These are phyloP conservation scores for Pneumocystis wakefieldiae DNA, from an alignment of 1,139 yeast genomes.

Conservation along the genomic window DNA sequence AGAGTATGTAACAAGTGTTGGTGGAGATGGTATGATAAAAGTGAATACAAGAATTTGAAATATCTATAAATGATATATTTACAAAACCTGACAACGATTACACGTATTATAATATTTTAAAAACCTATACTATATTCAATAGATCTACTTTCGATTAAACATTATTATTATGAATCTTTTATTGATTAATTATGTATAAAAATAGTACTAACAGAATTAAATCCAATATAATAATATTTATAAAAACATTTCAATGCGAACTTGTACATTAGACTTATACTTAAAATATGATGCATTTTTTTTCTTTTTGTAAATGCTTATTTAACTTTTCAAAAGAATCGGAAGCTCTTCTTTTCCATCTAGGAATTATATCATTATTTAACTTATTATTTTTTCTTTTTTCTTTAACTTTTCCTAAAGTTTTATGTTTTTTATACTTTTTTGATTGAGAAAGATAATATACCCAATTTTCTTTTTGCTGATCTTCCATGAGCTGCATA, in stretches of 20 bases:
- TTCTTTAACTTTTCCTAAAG: neutral
- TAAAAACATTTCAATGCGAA: neutral
- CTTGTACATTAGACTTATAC: neutral
- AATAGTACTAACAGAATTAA: neutral
- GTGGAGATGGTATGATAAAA: constrained; percentile 1
- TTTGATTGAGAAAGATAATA: neutral
- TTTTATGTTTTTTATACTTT: neutral
- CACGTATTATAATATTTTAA: neutral
- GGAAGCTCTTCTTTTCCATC: neutral
- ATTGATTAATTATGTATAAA: neutral
- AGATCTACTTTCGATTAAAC: neutral
- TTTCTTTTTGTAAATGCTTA: neutral
- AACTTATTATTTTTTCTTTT: neutral
- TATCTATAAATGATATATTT: neutral
- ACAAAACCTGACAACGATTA: neutral
- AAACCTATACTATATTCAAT: neutral
- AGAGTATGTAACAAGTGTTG: constrained; percentile 1
- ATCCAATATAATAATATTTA: neutral
- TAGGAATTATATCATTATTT: neutral
- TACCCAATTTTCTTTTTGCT: neutral
- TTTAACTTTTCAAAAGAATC: neutral
- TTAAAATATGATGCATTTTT: neutral
- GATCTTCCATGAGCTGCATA: neutral
- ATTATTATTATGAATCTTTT: neutral
- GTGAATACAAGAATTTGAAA: neutral